A percentile compares a stretch with the other conserved stretches of the same genome.
phyloP scores from a whole-genome alignment of 2,329 filamentous ascomycete genomes.

The Rasamsonia emersonii region DNA sequence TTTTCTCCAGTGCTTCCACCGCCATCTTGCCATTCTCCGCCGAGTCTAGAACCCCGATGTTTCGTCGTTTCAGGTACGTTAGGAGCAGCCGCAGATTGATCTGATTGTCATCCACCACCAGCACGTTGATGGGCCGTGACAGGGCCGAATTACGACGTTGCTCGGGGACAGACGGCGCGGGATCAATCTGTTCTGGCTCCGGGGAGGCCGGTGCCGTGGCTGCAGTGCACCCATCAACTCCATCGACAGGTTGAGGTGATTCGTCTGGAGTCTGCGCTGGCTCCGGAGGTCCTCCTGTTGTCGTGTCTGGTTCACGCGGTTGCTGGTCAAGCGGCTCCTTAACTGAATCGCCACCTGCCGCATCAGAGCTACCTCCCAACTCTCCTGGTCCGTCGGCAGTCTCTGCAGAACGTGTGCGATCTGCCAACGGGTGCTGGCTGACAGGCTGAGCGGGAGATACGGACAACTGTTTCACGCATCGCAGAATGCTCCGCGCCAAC shows the following conservation, averaged over 20 bases:
- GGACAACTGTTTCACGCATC: slow-evolving; percentile 17
- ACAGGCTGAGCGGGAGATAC: slow-evolving; percentile 2
- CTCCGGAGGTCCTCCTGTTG: background rate
- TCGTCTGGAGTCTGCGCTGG: background rate
- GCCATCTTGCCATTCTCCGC: slow-evolving; percentile 37
- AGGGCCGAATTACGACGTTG: background rate
- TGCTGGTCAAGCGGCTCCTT: background rate
- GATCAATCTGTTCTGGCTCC: background rate
- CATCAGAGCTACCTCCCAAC: background rate
- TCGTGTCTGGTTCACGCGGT: background rate
- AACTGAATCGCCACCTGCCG: background rate
- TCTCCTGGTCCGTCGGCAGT: background rate
- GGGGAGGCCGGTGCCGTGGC: no score
- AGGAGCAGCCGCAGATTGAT: slow-evolving; percentile 39
- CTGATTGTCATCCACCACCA: slow-evolving; percentile 39
- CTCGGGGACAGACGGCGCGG: slow-evolving; percentile 2
- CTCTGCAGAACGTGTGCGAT: slow-evolving; percentile 3
- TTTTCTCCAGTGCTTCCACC: slow-evolving; percentile 29
- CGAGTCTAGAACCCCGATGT: slow-evolving; percentile 24
- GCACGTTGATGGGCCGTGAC: slow-evolving; percentile 18
- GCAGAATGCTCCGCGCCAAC: slow-evolving; percentile 27
- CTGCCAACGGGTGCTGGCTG: slow-evolving; percentile 3
- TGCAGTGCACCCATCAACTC: no score
- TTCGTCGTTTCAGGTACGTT: slow-evolving; percentile 34
- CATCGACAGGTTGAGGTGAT: no score